phyloP scores from a whole-genome alignment of 106 monocot genomes.

The Cymbidium sinense region DNA sequence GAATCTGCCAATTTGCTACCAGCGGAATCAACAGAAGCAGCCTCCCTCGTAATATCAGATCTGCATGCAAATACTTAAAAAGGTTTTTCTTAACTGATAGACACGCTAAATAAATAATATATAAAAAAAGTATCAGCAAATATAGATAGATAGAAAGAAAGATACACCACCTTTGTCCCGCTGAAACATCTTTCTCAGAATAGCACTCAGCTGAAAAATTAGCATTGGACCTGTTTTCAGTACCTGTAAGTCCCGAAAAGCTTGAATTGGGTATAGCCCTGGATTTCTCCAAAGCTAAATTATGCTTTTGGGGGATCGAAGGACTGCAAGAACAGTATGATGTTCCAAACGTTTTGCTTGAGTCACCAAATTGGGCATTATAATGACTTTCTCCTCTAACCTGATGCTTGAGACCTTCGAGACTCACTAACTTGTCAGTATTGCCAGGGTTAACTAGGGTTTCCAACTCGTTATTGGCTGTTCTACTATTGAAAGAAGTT shows the following conservation, averaged over 20 bases:
- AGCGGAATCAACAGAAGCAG: slow-evolving; percentile 2
- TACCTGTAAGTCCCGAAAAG: neutral
- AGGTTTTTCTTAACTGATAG: neutral
- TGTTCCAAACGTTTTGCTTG: neutral
- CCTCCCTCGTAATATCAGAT: slow-evolving; percentile 14
- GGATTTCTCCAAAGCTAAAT: slow-evolving; percentile 21
- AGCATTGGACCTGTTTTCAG: slow-evolving; percentile 32
- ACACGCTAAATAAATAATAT: neutral
- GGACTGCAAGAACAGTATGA: neutral
- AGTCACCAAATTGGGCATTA: neutral
- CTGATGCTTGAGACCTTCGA: neutral
- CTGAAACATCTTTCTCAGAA: slow-evolving; percentile 24
- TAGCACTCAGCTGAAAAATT: slow-evolving; percentile 47
- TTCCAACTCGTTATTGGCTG: neutral
- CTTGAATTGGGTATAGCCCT: slow-evolving; percentile 16
- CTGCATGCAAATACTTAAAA: slow-evolving; percentile 21
- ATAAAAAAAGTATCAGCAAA: slow-evolving; percentile 4
- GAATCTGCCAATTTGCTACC: slow-evolving; percentile 37
- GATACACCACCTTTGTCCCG: slow-evolving; percentile 38
- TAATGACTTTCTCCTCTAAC: neutral
- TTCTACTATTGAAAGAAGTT: neutral
- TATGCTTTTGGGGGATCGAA: neutral
- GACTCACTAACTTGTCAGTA: neutral
- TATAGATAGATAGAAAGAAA: slow-evolving; percentile 17
- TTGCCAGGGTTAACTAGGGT: neutral